A percentile compares a stretch with the other conserved stretches of the same genome.
Evolutionary conservation across 2,329 filamentous ascomycete genomes (phyloP).

Genomic region (Gnomoniopsis sp.): DNA sequence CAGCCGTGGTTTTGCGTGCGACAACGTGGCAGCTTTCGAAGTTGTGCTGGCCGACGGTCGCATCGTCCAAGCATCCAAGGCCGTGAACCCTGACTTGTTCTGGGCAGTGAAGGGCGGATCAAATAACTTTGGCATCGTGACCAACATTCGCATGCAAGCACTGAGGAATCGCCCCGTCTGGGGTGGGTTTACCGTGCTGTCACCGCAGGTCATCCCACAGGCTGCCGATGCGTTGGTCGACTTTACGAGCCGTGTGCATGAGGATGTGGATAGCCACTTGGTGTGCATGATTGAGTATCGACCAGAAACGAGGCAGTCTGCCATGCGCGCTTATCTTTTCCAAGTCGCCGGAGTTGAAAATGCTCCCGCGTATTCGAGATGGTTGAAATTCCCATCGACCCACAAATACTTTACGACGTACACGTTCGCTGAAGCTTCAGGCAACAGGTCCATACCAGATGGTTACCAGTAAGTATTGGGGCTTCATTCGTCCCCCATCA

Average conservation of each 20-base stretch:
- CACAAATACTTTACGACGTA: background rate
- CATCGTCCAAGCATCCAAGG: background rate
- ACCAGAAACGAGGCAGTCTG: background rate
- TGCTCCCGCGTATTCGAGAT: background rate
- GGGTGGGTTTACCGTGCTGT: background rate
- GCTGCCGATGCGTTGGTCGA: background rate
- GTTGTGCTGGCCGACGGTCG: background rate
- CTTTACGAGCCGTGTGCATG: background rate
- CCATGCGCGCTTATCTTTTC: background rate
- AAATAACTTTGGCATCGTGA: conserved; percentile 28
- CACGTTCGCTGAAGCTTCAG: background rate
- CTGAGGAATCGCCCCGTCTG: background rate
- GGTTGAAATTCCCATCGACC: background rate
- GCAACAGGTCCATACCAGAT: background rate
- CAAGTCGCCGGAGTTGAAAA: background rate
- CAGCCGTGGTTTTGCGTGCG: background rate
- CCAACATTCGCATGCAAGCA: background rate
- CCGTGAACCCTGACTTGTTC: conserved; percentile 22
- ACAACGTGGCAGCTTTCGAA: background rate
- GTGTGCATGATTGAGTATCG: background rate
- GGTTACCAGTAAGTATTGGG: background rate
- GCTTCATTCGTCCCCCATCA: background rate
- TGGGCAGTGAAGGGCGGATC: conserved; percentile 24
- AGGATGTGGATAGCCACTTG: background rate
- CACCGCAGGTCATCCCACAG: background rate